Evolutionary conservation across 169 alveolate genomes (phyloP).

Genomic region (Neospora caninum): DNA sequence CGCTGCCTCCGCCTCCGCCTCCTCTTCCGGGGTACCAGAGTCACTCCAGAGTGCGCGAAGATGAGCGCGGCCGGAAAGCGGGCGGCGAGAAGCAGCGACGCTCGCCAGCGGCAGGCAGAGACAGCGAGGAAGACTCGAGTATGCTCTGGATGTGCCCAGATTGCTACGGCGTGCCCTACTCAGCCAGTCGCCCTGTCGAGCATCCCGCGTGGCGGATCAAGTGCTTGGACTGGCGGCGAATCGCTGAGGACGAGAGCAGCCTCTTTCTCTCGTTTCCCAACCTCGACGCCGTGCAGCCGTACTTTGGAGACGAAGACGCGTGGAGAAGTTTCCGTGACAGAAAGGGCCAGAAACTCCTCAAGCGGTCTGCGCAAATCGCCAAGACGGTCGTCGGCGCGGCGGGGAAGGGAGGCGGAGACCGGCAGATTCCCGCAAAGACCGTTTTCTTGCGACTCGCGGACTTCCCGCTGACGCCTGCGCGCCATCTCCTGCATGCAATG

Average conservation of each 20-base stretch:
- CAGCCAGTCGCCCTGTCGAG: constrained; percentile 7
- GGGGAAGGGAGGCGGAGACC: background rate
- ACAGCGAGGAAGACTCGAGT: background rate
- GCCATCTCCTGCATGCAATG: constrained; percentile 45
- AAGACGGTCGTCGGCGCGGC: background rate
- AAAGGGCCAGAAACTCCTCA: background rate
- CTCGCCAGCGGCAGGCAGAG: background rate
- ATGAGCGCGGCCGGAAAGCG: background rate
- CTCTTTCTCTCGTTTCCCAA: background rate
- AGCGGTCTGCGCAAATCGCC: background rate
- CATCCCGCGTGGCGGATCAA: constrained; percentile 47
- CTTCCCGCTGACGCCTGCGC: constrained; percentile 23
- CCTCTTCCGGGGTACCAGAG: constrained; percentile 36
- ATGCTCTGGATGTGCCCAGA: constrained; percentile 59
- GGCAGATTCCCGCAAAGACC: background rate
- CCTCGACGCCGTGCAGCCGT: constrained; percentile 35
- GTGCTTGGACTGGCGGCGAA: constrained; percentile 4
- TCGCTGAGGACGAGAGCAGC: constrained; percentile 39
- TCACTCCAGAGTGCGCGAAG: background rate
- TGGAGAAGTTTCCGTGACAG: background rate
- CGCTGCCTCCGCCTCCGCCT: constrained; percentile 36
- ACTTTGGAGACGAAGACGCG: constrained; percentile 23
- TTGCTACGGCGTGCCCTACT: constrained; percentile 54
- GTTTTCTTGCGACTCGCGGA: constrained; percentile 32
- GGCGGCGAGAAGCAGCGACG: background rate